Evolutionary conservation across 2,329 filamentous ascomycete genomes (phyloP), one percentile per base, ranked within the genome.

Genomic region (Dactylellina cionopaga): DNA sequence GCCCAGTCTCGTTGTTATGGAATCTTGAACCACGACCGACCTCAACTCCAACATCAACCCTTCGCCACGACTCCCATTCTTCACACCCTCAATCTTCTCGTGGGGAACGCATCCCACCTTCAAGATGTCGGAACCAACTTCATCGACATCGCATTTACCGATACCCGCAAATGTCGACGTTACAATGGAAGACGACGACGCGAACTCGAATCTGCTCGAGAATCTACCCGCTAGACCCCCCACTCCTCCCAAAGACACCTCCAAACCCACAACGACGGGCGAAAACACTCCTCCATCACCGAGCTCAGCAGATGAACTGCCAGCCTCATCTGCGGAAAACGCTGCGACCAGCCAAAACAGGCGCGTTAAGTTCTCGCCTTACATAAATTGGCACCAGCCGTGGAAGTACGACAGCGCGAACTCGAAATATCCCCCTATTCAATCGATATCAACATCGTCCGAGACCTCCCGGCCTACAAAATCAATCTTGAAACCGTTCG

Each of bases 401-500:
- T 71, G 66, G 82, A 81, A 44, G 72, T 71, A 46, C 74, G 73
- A 43, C 54, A 63, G 44, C 55, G 78, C 11, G 73, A 19, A 69
- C 37, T 41, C 15, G 39, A 71, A 49, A 51, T 75, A 44, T 37
- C 72, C 62, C 5, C 55, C 54, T 13, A 62, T 63, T 19, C 66
- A 56, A 59, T 46, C 41, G 17, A 25, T 60, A 41, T 52, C 46
- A 4, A 10, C 35, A 13, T 65, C 60, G 6, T 43, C 51, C 3
- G 27, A 44, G 33, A 13, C 13, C 11, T 19, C 15, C 2, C 33
- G 24, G 9, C 56, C 58, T 5, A 49, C 74, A 5, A 89, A 89
- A 77, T 89, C 88, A 2, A 99, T 99, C 58, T 85, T 99, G 70
- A 99, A 99, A 80, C 85, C 88, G 19, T 86, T 85, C 1, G 80